Evolutionary conservation across 306 rosid species (phyloP).

Genomic region (Prunus kanzakura): DNA sequence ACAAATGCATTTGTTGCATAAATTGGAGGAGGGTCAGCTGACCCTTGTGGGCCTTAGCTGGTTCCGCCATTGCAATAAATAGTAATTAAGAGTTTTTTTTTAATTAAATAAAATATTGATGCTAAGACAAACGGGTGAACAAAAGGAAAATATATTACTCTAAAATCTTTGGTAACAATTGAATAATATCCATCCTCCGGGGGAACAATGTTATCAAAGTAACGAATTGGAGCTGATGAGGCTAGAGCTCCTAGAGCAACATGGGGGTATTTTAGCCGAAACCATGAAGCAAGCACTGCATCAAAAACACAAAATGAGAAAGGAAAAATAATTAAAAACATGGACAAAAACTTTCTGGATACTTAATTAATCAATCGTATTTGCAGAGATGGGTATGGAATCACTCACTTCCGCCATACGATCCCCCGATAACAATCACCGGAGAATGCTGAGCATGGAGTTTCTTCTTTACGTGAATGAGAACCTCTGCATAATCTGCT

Average conservation of each 20-base stretch:
- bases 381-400: not conserved
- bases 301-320: not conserved
- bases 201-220: constrained; percentile 41
- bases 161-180: constrained; percentile 41
- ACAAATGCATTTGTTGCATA: too few species aligned
- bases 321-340: not conserved
- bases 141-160: too few species aligned
- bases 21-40: too few species aligned
- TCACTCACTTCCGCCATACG: constrained; percentile 78
- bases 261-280: constrained; percentile 72
- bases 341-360: not conserved
- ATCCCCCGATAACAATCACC: constrained; percentile 58
- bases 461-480: constrained; percentile 39
- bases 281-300: constrained; percentile 78
- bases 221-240: constrained; percentile 76
- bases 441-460: constrained; percentile 44
- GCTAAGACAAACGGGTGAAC: not conserved
- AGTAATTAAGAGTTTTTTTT: not conserved
- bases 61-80: too few species aligned
- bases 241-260: constrained; percentile 65
- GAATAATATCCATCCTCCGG: constrained; percentile 44
- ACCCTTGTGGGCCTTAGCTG: too few species aligned
- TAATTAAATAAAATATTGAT: too few species aligned
- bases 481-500: constrained; percentile 59
- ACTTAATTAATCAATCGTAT: not conserved